Percentiles rank a stretch among this genome's conserved stretches.
Evolutionary conservation across 345 rosid genomes (phyloP).

Genomic region (Psidium guajava): DNA sequence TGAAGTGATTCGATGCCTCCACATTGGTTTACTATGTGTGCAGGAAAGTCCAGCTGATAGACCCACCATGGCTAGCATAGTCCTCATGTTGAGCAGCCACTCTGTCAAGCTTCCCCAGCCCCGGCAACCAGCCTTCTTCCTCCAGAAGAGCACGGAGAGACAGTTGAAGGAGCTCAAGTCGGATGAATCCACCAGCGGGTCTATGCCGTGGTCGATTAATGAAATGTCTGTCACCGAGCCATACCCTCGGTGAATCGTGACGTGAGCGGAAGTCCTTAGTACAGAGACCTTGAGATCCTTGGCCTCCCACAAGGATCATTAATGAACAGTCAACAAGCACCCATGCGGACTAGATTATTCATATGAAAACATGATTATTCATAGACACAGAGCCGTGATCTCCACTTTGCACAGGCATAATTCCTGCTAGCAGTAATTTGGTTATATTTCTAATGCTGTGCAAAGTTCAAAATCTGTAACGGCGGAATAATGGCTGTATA

Average conservation of each 20-base stretch:
- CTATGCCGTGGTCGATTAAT: neutral
- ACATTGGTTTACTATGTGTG: constrained; percentile 17
- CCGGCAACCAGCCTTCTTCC: constrained; percentile 12
- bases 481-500: neutral
- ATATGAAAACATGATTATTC: neutral
- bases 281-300: neutral
- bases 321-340: neutral
- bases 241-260: neutral
- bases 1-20: constrained; percentile 23
- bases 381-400: neutral
- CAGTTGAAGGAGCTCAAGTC: neutral
- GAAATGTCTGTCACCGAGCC: neutral
- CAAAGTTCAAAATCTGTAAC: neutral
- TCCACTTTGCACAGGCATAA: neutral
- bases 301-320: neutral
- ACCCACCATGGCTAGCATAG: constrained; percentile 15
- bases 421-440: neutral
- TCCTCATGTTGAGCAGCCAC: constrained; percentile 14
- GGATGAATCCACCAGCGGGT: neutral
- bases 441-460: neutral
- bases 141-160: neutral
- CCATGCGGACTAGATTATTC: neutral
- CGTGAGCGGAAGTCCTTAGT: neutral
- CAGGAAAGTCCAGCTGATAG: constrained; percentile 15
- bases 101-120: constrained; percentile 6